Base-by-base conservation (phyloP, 1,284 basidiomycete genomes). In the Naganishia sp. region DNA sequence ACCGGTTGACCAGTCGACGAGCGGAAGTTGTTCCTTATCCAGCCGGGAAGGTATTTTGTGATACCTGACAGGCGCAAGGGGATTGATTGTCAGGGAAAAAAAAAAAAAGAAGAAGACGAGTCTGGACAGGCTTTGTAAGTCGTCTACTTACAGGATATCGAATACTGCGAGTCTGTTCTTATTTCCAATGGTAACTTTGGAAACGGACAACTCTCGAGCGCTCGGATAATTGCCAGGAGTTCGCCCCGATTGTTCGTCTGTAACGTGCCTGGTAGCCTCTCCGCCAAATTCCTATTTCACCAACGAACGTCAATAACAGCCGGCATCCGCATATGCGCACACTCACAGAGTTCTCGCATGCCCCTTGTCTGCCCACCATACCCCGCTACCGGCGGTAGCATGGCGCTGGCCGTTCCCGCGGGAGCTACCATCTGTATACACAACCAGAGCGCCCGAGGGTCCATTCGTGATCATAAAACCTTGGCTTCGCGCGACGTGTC, bases 221-320 rank as follows among this genome's bases (percentile, higher is more conserved):
- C 79, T 59, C 78, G 69, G 44, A 80, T 77, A 33, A 80, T 78
- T 15, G 79, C 75, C 16, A 80, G 70, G 15, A 81, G 63, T 65
- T 81, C 80, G 48, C 76, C 80, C n/a, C 80, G 71, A 64, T 81
- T 81, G 65, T 81, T 81, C 6, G 80, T 81, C 71, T 81, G 80
- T 42, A 74, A 28, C 0, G 53, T 18, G 2, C 80, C 80, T 0
- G 79, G 79, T 2, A 81, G 74, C 4, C 77, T 66, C 65, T 79
- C 78, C 3, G 74, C 72, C 28, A 78, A 49, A 59, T 79, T 79
- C 45, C 76, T 73, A 31, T 21, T 10, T 49, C 10, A 49, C 18
- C 21, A 49, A 45, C 16, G 28, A 15, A 11, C 6, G 21, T 18
- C 15, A 45, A 21, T 49, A 1, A 11, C 11, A 9, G 6, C 48